These are phyloP conservation scores for Penicillium sp. DNA, from an alignment of 2,329 filamentous ascomycete genomes.

Conservation along the genomic window DNA sequence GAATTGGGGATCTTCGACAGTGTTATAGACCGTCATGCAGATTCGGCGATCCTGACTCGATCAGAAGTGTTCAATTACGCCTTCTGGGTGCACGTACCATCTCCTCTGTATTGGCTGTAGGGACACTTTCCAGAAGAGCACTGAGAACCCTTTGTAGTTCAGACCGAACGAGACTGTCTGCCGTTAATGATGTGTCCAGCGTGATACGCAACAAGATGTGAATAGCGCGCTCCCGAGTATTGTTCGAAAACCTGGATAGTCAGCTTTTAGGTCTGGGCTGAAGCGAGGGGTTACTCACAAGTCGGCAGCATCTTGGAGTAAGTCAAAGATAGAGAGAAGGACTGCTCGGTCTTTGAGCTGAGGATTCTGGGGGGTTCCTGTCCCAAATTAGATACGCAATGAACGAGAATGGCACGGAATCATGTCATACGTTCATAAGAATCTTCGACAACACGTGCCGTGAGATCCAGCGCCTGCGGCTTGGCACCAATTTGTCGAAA, in stretches of 20 bases:
- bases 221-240: conserved; percentile 31
- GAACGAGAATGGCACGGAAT: too few relatives aligned
- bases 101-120: conserved; percentile 17
- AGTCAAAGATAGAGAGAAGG: conserved; percentile 34
- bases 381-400: background rate
- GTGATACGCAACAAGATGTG: conserved; percentile 36
- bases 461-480: conserved; percentile 42
- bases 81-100: conserved; percentile 16
- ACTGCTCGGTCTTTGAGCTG: conserved; percentile 12
- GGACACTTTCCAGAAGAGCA: conserved; percentile 27
- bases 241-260: conserved; percentile 30
- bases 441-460: conserved; percentile 27
- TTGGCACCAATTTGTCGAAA: conserved; percentile 58
- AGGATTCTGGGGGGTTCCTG: conserved; percentile 9
- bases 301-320: conserved; percentile 30
- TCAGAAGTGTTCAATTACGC: conserved; percentile 5
- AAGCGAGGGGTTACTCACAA: conserved; percentile 22
- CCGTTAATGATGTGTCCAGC: conserved; percentile 33
- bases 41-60: conserved; percentile 29
- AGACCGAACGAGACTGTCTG: conserved; percentile 27
- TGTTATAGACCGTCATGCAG: conserved; percentile 26
- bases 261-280: conserved; percentile 1
- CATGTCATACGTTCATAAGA: conserved; percentile 22
- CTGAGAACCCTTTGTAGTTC: conserved; percentile 34
- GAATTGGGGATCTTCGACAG: conserved; percentile 36